Percentiles rank a stretch among this genome's conserved stretches.
phyloP scores from a whole-genome alignment of 495 filamentous ascomycete species.

The Aspergillus homomorphus region DNA sequence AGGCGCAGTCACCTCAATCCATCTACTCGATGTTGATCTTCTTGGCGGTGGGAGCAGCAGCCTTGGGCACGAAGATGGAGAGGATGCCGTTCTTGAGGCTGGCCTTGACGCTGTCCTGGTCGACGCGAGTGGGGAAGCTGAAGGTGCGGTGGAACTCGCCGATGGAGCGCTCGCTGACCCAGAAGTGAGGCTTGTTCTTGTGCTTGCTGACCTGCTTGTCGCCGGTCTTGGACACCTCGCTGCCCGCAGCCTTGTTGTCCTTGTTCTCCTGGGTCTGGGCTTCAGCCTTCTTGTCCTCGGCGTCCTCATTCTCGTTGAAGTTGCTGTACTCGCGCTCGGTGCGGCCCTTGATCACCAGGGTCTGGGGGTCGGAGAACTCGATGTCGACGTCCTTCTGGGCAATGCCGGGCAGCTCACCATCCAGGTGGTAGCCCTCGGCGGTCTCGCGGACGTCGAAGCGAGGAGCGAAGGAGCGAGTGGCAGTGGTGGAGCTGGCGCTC shows the following conservation, averaged over 20 bases:
- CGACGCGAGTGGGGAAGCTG: conserved; percentile 70
- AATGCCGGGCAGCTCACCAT: conserved; percentile 79
- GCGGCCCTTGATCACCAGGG: conserved; percentile 64
- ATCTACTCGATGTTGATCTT: conserved; percentile 62
- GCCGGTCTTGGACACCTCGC: conserved; percentile 10
- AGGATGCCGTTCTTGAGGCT: conserved; percentile 76
- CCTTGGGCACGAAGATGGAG: conserved; percentile 78
- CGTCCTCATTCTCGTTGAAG: conserved; percentile 39
- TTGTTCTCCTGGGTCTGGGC: background rate
- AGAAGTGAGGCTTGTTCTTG: conserved; percentile 58
- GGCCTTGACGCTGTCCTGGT: conserved; percentile 77
- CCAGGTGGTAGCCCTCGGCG: conserved; percentile 65
- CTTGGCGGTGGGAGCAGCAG: conserved; percentile 46
- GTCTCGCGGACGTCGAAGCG: conserved; percentile 75
- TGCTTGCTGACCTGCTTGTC: conserved; percentile 18
- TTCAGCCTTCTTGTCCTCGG: background rate
- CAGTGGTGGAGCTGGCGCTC: conserved; percentile 3
- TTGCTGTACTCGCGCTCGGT: conserved; percentile 26
- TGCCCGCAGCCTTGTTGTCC: conserved; percentile 12
- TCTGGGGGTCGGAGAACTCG: conserved; percentile 74
- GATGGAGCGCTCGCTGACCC: conserved; percentile 77
- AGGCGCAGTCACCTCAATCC: background rate
- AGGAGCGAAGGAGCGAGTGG: conserved; percentile 53
- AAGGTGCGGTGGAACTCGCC: conserved; percentile 84
- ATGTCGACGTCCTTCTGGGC: conserved; percentile 70